Evolutionary conservation across 768 basidiomycete genomes (phyloP).

Genomic region (Xanthoconium purpureum): DNA sequence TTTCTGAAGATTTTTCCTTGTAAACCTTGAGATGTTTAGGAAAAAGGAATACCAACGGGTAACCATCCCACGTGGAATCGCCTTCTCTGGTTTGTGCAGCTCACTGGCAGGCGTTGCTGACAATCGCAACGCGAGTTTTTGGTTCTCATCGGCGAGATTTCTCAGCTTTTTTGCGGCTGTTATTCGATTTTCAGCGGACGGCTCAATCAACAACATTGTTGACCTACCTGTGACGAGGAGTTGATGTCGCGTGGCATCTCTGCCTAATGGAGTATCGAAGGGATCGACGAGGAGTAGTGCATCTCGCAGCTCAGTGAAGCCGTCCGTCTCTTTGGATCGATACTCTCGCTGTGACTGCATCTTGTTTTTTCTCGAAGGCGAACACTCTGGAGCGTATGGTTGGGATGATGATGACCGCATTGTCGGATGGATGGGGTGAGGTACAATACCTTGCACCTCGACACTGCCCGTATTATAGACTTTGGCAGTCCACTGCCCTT

Average conservation of each 20-base stretch:
- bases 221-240: constrained; percentile 24
- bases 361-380: constrained; percentile 19
- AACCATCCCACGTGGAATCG: neutral
- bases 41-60: constrained; percentile 10
- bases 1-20: constrained; percentile 6
- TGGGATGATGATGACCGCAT: constrained; percentile 19
- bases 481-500: constrained; percentile 2
- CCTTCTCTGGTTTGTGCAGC: neutral
- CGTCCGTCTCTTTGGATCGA: constrained; percentile 29
- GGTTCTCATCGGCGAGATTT: constrained; percentile 24
- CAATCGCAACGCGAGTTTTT: constrained; percentile 14
- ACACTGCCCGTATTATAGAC: constrained; percentile 16
- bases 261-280: constrained; percentile 21
- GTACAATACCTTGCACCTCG: neutral
- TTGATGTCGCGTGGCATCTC: constrained; percentile 31
- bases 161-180: constrained; percentile 50
- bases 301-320: constrained; percentile 30
- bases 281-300: constrained; percentile 26
- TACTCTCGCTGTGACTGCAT: constrained; percentile 29
- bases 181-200: constrained; percentile 1
- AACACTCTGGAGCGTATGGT: constrained; percentile 1
- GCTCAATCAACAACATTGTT: neutral
- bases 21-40: neutral
- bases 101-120: constrained; percentile 10
- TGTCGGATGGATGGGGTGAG: constrained; percentile 7